Base-by-base conservation (phyloP, 257 asterid species). In the Coffea canephora region DNA sequence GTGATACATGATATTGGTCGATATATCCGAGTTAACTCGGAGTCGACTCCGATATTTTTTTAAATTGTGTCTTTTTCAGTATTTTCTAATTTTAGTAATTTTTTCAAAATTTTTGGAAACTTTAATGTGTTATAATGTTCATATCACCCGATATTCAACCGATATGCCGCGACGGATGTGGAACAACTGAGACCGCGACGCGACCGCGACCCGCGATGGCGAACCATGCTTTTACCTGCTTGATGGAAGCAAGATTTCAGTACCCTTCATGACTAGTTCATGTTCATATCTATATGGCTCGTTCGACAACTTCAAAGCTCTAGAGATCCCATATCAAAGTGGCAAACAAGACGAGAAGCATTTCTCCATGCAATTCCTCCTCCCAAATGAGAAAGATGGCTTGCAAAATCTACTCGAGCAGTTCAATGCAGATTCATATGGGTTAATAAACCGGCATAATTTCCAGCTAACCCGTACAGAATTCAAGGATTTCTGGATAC, bases 221-320 rank as follows among this genome's bases (percentile, higher is more conserved):
- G n/a, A n/a, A n/a, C n/a, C n/a, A n/a, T n/a, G n/a, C n/a, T n/a
- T n/a, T n/a, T n/a, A n/a, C n/a, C n/a, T 82, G 12, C 74, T 65
- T n/a, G 46, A 71, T 16, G 85, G 76, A 48, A 43, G 43, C 27
- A 64, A 65, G 25, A 41, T 77, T 77, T 31, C 43, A 18, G 82
- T 81, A 4, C 84, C 84, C 25, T 81, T 81, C 78, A 81, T 81
- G 84, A 59, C 74, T 46, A 43, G 50, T 36, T 49, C 65, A 7
- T 10, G 1, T 7, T 2, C 15, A 0, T 77, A 82, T 54, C 34
- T 19, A 4, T 43, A 77, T 41, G 66, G 55, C n/a, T 82, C 71
- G 0, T 82, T 82, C 34, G 64, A 77, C 6, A 61, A 59, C 55
- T 62, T 71, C 48, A 36, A 77, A 71, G 70, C 46, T 14, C 61